Evolutionary conservation across 2,329 filamentous ascomycete genomes (phyloP).

Genomic region (Nothophaeocryptopus gaeumannii): DNA sequence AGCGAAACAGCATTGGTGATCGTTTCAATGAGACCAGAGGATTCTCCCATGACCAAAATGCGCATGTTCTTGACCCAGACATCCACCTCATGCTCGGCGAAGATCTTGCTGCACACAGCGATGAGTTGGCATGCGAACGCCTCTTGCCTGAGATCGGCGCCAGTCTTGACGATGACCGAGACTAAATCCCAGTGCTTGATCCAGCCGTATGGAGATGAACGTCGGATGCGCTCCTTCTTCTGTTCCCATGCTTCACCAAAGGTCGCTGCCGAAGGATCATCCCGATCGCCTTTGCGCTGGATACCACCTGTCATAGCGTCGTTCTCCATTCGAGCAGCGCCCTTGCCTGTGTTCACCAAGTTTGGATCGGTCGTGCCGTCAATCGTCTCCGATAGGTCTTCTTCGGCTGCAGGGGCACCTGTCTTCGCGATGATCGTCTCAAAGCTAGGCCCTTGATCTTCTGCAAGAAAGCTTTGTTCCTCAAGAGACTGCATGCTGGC

Average conservation of each 20-base stretch:
- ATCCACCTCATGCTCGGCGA: conserved; percentile 68
- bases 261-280: conserved; percentile 80
- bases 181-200: conserved; percentile 88
- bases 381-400: conserved; percentile 44
- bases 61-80: conserved; percentile 91
- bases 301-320: conserved; percentile 83
- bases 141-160: conserved; percentile 71
- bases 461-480: conserved; percentile 76
- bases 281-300: conserved; percentile 74
- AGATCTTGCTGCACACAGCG: conserved; percentile 75
- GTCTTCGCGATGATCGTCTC: conserved; percentile 78
- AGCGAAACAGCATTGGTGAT: conserved; percentile 87
- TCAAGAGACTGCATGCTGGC: conserved; percentile 86
- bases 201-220: conserved; percentile 80
- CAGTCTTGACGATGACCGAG: conserved; percentile 86
- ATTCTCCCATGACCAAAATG: conserved; percentile 80
- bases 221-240: conserved; percentile 79
- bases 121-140: conserved; percentile 86
- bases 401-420: conserved; percentile 52
- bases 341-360: conserved; percentile 64
- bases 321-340: conserved; percentile 82
- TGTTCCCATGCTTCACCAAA: conserved; percentile 84
- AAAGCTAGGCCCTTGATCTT: conserved; percentile 73
- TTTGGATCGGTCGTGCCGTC: conserved; percentile 36
- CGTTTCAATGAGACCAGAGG: conserved; percentile 79